Evolutionary conservation across 2,329 filamentous ascomycete genomes (phyloP).

Genomic region (Nigrospora osmanthi): DNA sequence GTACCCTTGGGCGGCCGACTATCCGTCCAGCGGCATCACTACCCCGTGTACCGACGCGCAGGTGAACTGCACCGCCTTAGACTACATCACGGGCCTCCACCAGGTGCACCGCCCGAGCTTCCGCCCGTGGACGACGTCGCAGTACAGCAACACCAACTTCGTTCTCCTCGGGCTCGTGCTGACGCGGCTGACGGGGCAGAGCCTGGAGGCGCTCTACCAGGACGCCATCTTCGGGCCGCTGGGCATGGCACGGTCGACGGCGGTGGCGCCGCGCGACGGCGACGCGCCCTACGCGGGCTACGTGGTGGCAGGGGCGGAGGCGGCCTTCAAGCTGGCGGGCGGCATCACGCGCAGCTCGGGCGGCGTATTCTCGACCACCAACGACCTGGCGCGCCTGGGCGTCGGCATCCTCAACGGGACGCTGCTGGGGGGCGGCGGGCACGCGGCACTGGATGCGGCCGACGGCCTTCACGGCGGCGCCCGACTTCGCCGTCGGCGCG

Average conservation of each 20-base stretch:
- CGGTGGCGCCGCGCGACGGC: constrained; percentile 7
- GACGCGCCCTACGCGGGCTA: constrained; percentile 6
- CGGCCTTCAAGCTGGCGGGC: constrained; percentile 6
- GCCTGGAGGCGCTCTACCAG: constrained; percentile 8
- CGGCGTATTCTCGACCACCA: constrained; percentile 23
- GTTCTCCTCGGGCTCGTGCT: constrained; percentile 15
- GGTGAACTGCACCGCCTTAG: constrained; percentile 9
- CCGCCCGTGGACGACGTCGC: constrained; percentile 12
- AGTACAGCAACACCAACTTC: constrained; percentile 17
- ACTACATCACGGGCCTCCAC: constrained; percentile 17
- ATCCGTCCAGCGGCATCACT: background rate
- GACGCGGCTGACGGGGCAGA: constrained; percentile 9
- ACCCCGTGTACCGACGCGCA: constrained; percentile 4
- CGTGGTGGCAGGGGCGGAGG: constrained; percentile 8
- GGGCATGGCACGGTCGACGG: constrained; percentile 9
- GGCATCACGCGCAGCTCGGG: constrained; percentile 14
- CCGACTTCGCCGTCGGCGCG: constrained; percentile 22
- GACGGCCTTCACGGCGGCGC: constrained; percentile 23
- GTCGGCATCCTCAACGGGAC: constrained; percentile 27
- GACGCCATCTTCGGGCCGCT: constrained; percentile 12
- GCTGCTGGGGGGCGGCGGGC: constrained; percentile 20
- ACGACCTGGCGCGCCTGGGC: constrained; percentile 27
- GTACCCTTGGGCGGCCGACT: constrained; percentile 9
- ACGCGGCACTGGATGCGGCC: constrained; percentile 33
- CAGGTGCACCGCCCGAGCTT: constrained; percentile 9